These are phyloP conservation scores for Teratosphaeria zuluensis DNA, from an alignment of 2,329 filamentous ascomycete species.

Conservation along the genomic window DNA sequence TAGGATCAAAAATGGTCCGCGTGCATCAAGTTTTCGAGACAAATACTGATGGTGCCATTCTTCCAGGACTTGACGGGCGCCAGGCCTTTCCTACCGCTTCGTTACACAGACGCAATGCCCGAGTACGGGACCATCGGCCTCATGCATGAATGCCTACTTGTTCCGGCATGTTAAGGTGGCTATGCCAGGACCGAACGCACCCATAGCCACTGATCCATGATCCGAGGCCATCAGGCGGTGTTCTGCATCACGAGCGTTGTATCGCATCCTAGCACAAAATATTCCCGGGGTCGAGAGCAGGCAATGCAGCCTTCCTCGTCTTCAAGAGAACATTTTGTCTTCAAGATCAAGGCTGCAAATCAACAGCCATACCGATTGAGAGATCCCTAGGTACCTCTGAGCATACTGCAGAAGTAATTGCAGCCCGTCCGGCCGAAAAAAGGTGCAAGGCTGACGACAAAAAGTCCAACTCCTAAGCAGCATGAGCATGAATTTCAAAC, in stretches of 20 bases:
- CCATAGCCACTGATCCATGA: background rate
- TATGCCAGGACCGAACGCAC: background rate
- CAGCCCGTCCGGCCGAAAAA: too few relatives aligned
- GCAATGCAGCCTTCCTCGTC: background rate
- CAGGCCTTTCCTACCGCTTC: background rate
- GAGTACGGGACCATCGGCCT: background rate
- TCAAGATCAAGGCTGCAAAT: background rate
- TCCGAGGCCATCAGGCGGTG: background rate
- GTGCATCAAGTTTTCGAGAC: too few relatives aligned
- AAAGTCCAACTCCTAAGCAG: background rate
- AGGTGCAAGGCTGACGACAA: too few relatives aligned
- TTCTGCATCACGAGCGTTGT: background rate
- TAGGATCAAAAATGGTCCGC: too few relatives aligned
- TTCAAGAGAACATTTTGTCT: background rate
- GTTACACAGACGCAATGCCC: background rate
- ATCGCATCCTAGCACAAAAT: background rate
- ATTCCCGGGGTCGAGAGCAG: background rate
- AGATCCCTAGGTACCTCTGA: background rate
- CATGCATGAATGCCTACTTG: background rate
- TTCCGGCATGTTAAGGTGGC: background rate
- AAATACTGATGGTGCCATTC: too few relatives aligned
- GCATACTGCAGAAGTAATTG: too few relatives aligned
- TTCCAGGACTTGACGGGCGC: too few relatives aligned
- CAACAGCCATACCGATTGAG: background rate
- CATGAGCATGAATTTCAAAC: background rate